Conservation (phyloP, 108 stramenopile genomes). For the Heterococcus sp. region DNA sequence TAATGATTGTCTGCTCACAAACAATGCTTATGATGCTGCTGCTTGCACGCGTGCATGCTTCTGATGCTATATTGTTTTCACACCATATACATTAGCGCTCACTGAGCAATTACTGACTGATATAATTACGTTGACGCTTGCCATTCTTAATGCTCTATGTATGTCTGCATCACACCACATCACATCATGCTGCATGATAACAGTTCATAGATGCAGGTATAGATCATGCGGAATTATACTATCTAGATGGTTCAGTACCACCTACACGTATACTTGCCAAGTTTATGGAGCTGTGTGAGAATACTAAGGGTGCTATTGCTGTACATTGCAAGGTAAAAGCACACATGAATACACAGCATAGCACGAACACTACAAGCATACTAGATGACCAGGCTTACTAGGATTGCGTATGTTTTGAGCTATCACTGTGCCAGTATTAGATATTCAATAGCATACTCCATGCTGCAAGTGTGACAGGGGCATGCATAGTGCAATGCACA, state of each 20-base stretch:
- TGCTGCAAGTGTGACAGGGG: too few species aligned
- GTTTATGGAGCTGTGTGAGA: slow-evolving; percentile 35
- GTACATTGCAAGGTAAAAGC: slow-evolving; percentile 90
- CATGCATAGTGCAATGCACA: neutral
- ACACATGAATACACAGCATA: too few species aligned
- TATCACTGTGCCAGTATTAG: neutral
- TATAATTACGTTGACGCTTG: too few species aligned
- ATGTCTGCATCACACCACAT: neutral
- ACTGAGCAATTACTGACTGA: too few species aligned
- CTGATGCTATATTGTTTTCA: neutral
- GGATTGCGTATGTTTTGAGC: neutral
- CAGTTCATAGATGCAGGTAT: slow-evolving; percentile 80
- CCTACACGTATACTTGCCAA: slow-evolving; percentile 68
- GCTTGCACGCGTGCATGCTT: too few species aligned
- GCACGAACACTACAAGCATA: too few species aligned
- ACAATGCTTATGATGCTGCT: too few species aligned
- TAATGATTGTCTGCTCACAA: too few species aligned
- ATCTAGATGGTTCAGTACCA: slow-evolving; percentile 92
- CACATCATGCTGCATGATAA: too few species aligned
- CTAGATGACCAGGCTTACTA: too few species aligned
- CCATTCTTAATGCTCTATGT: neutral
- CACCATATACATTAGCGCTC: neutral
- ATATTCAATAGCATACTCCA: too few species aligned
- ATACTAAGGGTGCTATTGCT: slow-evolving; percentile 75
- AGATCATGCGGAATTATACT: slow-evolving; percentile 81